Conservation (phyloP, 129 eudicot species). For the Ambrosia artemisiifolia region DNA sequence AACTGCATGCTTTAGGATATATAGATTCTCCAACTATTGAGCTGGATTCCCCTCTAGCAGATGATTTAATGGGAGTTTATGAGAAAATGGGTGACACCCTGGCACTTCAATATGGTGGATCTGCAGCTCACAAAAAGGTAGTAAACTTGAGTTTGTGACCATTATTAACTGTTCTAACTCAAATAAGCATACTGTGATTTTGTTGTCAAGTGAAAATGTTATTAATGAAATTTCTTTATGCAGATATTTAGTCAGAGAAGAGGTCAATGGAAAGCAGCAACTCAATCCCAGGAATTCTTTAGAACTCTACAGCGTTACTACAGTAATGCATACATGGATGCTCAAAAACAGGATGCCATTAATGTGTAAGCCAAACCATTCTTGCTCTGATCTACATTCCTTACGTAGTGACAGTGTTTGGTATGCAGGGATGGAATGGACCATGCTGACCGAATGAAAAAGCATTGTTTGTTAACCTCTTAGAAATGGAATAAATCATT, state of each 20-base stretch:
- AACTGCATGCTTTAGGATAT: slow-evolving; percentile 78
- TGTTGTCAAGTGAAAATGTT: neutral
- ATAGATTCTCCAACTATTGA: slow-evolving; percentile 44
- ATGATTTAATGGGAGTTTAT: slow-evolving; percentile 70
- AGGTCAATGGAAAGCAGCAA: slow-evolving; percentile 98
- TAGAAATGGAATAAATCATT: neutral
- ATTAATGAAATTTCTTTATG: neutral
- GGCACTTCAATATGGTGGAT: slow-evolving; percentile 94
- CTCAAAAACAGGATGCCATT: slow-evolving; percentile 92
- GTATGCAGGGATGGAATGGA: neutral
- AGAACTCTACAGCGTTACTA: slow-evolving; percentile 94
- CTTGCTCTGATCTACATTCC: neutral
- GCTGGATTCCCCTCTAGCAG: slow-evolving; percentile 68
- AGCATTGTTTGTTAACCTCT: neutral
- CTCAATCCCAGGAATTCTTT: slow-evolving; percentile 84
- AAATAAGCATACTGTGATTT: slow-evolving; percentile 7
- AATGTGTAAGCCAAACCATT: slow-evolving; percentile 60
- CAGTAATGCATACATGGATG: slow-evolving; percentile 97
- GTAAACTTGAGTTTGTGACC: neutral
- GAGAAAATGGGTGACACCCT: slow-evolving; percentile 98
- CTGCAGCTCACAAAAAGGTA: slow-evolving; percentile 99
- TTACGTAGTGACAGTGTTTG: neutral
- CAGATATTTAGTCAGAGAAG: slow-evolving; percentile 92
- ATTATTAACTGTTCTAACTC: neutral
- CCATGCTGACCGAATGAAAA: neutral